Conservation (phyloP, 192 early-diverging fungal species). For the Gorgonomyces haynaldii region DNA sequence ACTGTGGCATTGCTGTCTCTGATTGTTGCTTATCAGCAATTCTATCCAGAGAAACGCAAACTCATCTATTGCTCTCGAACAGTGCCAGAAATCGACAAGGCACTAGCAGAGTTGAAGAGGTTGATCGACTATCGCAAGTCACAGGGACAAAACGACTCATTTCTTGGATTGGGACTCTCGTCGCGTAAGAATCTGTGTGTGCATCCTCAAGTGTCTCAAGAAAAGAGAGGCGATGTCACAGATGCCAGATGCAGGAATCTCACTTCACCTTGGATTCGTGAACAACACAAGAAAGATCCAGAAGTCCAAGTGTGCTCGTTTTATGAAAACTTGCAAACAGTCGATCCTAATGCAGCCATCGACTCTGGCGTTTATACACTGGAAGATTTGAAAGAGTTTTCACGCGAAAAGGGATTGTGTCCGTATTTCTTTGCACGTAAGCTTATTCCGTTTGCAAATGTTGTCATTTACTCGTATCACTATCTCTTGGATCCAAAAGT, state of each 20-base stretch:
- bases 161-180: constrained; percentile 87
- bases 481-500: constrained; percentile 99
- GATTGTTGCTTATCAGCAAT: constrained; percentile 90
- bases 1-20: constrained; percentile 90
- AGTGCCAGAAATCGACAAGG: constrained; percentile 99
- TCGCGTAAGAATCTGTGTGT: constrained; percentile 91
- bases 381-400: constrained; percentile 81
- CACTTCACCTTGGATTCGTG: constrained; percentile 90
- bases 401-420: constrained; percentile 63
- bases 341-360: constrained; percentile 49
- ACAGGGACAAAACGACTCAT: constrained; percentile 57
- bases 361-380: constrained; percentile 91
- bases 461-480: constrained; percentile 97
- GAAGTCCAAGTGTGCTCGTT: constrained; percentile 76
- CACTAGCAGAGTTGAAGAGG: constrained; percentile 86
- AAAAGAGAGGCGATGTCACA: constrained; percentile 73
- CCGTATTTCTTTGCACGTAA: constrained; percentile 90
- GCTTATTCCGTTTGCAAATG: constrained; percentile 79
- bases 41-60: constrained; percentile 84
- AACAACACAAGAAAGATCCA: constrained; percentile 42
- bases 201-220: constrained; percentile 76
- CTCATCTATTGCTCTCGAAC: constrained; percentile 99
- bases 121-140: constrained; percentile 72
- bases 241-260: constrained; percentile 85
- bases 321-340: constrained; percentile 68